Evolutionary conservation across 805 yeast species (phyloP), one percentile per base, ranked within the genome.

Genomic region (Debaryomyces maramus): DNA sequence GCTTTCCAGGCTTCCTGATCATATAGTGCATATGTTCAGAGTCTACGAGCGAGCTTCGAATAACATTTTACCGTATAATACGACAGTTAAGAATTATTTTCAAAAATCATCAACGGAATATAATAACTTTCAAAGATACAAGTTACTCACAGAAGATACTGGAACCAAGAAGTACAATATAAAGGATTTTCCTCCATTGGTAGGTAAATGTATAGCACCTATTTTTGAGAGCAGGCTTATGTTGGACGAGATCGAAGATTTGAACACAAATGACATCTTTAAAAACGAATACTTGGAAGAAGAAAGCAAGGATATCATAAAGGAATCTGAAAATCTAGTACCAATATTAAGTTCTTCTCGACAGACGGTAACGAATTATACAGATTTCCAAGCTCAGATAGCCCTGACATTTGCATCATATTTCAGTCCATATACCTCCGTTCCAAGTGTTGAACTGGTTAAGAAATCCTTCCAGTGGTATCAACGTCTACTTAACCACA

Each of bases 401-500:
- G 39, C 58, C 24, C 48, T 57, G 17, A 38, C 46, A 10, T 50
- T 63, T 23, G 63, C 62, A n/a, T 48, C 67, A 1, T 48, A 49
- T 34, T 60, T 45, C 32, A 24, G 33, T 15, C 69, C 69, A 3
- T 40, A 42, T 11, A 7, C 8, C 16, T 18, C 27, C 1, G 42
- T 52, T 3, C 58, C 55, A 2, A 15, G 39, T 1, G 44, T 41
- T 8, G 16, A 19, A 4, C 23, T 47, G 6, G 22, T 41, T 3
- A 30, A 32, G 19, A 55, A 58, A 31, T 51, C 64, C 10, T 55
- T 53, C 44, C 45, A 46, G 32, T 67, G 70, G 70, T 65, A 54
- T 42, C 43, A 41, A 19, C 46, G 58, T 28, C 52, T 65, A 13
- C 42, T 67, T 13, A 36, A 45, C 4, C 38, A 46, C 6, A 52